These are phyloP conservation scores for Diospyros lotus DNA, from an alignment of 148 eudicot species.

Conservation along the genomic window DNA sequence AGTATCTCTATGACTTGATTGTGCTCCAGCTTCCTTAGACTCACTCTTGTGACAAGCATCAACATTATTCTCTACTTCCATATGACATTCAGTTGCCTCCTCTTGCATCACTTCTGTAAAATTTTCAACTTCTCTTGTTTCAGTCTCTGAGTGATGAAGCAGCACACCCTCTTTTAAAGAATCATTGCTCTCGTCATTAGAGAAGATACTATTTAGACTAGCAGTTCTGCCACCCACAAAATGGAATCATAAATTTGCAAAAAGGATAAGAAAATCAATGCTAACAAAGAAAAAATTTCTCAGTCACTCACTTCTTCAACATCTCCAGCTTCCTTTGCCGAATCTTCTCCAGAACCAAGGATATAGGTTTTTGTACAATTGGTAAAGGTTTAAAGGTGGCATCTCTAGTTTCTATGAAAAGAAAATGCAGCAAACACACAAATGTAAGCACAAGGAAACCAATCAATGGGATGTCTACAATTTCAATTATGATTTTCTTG, in stretches of 20 bases:
- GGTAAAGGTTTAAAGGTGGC: constrained; percentile 68
- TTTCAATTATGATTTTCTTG: background rate
- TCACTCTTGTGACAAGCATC: constrained; percentile 14
- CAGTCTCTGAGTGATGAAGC: constrained; percentile 28
- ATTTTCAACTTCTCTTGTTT: constrained; percentile 18
- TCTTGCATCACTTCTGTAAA: constrained; percentile 18
- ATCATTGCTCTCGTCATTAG: constrained; percentile 16
- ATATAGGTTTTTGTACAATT: constrained; percentile 65
- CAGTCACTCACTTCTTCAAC: constrained; percentile 49
- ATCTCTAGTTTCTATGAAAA: constrained; percentile 54
- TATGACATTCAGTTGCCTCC: constrained; percentile 19
- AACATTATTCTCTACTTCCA: constrained; percentile 14
- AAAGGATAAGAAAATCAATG: background rate
- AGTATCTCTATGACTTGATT: constrained; percentile 22
- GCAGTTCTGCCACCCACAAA: constrained; percentile 24
- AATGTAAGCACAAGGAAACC: background rate
- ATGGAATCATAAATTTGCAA: background rate
- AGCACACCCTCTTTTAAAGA: constrained; percentile 19
- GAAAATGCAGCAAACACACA: constrained; percentile 1
- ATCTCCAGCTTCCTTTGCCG: constrained; percentile 78
- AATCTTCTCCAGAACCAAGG: constrained; percentile 81
- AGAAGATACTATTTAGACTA: constrained; percentile 15
- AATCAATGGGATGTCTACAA: background rate
- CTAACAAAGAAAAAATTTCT: background rate
- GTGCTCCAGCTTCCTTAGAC: constrained; percentile 24